Evolutionary conservation across 1,284 basidiomycete species (phyloP).

Genomic region (Malassezia caprae): DNA sequence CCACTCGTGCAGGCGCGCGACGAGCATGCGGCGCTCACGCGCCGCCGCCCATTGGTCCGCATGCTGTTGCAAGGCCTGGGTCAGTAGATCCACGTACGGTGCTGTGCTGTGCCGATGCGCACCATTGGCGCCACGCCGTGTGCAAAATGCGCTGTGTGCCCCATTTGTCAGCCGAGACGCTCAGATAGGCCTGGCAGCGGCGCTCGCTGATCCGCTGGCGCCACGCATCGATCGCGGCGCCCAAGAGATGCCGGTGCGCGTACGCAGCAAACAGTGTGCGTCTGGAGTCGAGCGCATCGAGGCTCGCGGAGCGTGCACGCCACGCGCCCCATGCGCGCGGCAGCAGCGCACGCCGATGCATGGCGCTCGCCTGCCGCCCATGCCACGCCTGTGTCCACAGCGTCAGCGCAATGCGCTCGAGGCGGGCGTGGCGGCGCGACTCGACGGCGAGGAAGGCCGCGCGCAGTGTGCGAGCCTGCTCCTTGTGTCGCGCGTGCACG

Average conservation of each 20-base stretch:
- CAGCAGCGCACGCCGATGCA: not conserved
- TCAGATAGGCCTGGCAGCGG: not conserved
- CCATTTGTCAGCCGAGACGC: not conserved
- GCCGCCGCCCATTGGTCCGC: not conserved
- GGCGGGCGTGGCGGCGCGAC: not conserved
- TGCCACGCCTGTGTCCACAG: slow-evolving; percentile 8
- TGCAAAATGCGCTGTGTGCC: not conserved
- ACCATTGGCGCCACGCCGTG: not conserved
- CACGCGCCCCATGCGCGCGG: not conserved
- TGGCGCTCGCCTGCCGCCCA: not conserved
- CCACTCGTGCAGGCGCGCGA: not conserved
- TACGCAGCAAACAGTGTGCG: not conserved
- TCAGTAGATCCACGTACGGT: not conserved
- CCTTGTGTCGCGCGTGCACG: not conserved
- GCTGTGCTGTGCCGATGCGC: not conserved
- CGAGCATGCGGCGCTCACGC: not conserved
- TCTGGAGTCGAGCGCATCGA: not conserved
- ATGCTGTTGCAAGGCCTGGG: not conserved
- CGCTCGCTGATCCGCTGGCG: slow-evolving; percentile 3
- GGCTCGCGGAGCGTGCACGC: not conserved
- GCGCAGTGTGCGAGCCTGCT: not conserved
- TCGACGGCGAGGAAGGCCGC: not conserved
- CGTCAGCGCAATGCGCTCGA: not conserved
- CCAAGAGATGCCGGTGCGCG: not conserved
- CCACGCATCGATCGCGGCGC: not conserved